Base-by-base conservation (phyloP, 352 stramenopile genomes). In the Phytophthora kernoviae region DNA sequence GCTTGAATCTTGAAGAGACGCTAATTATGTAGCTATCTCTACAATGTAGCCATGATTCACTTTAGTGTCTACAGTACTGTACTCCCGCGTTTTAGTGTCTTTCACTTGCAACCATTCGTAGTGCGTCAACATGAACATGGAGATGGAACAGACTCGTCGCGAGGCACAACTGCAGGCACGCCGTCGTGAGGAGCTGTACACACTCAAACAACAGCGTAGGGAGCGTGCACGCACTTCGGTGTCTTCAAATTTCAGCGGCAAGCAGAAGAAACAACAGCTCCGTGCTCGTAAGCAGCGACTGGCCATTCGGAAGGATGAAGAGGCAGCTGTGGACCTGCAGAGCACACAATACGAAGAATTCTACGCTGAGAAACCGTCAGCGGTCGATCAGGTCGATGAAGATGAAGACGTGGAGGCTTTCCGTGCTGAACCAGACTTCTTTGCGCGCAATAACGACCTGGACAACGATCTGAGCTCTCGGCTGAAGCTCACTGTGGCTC, bases 241-340 rank as follows among this genome's bases (percentile, higher is more conserved):
- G 27, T 77, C 72, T 41, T 69, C 72, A 49, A 88, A 75, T 39
- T 94, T 94, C 52, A 94, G 85, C 46, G 85, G 85, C 62, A 94
- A 94, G 65, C 81, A 94, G 66, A 94, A 94, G 66, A 94, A 91
- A 58, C 71, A 87, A 58, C 85, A 94, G 65, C 68, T 94, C 41
- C 85, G 85, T 20, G 83, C 82, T 11, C 84, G 82, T 58, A 94
- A 94, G 70, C 81, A 91, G 78, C 83, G 85, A 4, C 49, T 94
- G 24, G 75, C 79, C 26, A 76, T 68, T 24, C 85, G 85, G 44
- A 80, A 75, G 54, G 79, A 90, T 15, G 73, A 91, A 41, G 74
- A 74, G 20, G 80, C 73, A 9, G 63, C 73, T 24, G 49, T 80
- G 39, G 69, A 85, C 33, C 62, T 89, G 58, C 79, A 88, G 62